phyloP scores from a whole-genome alignment of 768 basidiomycete genomes.

The Daedaleopsis sinensis region DNA sequence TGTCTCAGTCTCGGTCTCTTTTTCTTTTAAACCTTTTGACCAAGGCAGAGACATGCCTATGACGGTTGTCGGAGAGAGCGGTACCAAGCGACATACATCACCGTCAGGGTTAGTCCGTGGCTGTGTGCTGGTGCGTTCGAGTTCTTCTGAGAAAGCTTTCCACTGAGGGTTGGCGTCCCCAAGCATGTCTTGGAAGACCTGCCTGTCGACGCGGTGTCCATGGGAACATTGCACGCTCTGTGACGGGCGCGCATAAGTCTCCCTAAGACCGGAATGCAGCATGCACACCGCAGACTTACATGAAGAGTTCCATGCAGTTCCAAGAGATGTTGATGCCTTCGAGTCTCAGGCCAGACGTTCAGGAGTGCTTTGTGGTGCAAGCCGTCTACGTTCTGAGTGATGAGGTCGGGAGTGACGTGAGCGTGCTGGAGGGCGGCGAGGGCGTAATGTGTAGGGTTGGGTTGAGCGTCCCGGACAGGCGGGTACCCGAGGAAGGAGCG shows the following conservation, averaged over 20 bases:
- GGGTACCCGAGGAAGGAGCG: conserved; percentile 86
- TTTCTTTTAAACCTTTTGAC: too few species aligned
- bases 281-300: conserved; percentile 42
- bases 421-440: conserved; percentile 81
- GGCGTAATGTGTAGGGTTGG: conserved; percentile 89
- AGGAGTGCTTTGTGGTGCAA: conserved; percentile 81
- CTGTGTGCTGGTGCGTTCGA: conserved; percentile 57
- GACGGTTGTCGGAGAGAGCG: neutral
- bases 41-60: too few species aligned
- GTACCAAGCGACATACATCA: conserved; percentile 57
- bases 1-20: too few species aligned
- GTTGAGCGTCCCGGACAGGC: conserved; percentile 77
- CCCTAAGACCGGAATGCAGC: too few species aligned
- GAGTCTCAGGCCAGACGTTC: conserved; percentile 43
- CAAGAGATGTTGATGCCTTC: conserved; percentile 51
- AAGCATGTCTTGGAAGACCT: conserved; percentile 74
- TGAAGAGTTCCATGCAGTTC: conserved; percentile 91
- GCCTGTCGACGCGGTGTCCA: conserved; percentile 69
- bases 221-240: conserved; percentile 78
- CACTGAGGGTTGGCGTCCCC: conserved; percentile 77
- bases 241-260: neutral
- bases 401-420: conserved; percentile 57
- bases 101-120: conserved; percentile 92
- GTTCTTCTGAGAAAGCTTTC: conserved; percentile 67
- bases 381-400: conserved; percentile 96